These are phyloP conservation scores for Pistacia integerrima DNA, from an alignment of 345 rosid genomes.

Conservation along the genomic window DNA sequence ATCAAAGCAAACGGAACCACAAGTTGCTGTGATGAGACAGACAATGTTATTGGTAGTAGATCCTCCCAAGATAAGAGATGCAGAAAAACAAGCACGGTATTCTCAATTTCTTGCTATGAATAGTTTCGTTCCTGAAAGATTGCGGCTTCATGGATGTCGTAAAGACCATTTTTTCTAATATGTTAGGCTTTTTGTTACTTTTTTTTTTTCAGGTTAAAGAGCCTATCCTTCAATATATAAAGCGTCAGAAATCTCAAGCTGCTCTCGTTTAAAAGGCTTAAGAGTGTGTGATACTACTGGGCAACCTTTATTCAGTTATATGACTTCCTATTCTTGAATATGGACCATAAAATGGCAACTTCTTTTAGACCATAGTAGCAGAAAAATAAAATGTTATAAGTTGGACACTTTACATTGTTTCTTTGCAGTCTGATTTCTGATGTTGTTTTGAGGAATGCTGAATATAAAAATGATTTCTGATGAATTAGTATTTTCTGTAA, in stretches of 20 bases:
- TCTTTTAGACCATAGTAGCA: too few species aligned
- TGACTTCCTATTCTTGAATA: background rate
- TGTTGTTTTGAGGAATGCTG: background rate
- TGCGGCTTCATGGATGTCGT: background rate
- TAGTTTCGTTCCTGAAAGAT: background rate
- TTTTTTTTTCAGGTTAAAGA: conserved; percentile 71
- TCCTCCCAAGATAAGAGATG: conserved; percentile 61
- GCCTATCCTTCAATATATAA: conserved; percentile 72
- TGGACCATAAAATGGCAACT: background rate
- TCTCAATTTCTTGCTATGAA: background rate
- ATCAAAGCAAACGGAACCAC: conserved; percentile 35
- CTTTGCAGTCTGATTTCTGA: background rate
- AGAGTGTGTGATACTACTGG: background rate
- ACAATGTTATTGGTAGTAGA: conserved; percentile 44
- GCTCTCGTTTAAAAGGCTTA: conserved; percentile 32
- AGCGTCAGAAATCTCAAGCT: conserved; percentile 80
- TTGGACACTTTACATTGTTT: background rate
- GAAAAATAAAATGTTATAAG: background rate
- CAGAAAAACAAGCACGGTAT: conserved; percentile 90
- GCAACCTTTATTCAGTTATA: background rate
- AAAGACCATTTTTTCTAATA: background rate
- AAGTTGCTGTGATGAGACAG: conserved; percentile 42
- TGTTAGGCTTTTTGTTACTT: background rate
- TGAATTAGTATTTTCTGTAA: background rate
- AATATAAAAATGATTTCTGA: background rate